Percentiles rank a stretch among this genome's conserved stretches.
Conservation (phyloP, 2,329 filamentous ascomycete species). For the Fusarium zealandicum region DNA sequence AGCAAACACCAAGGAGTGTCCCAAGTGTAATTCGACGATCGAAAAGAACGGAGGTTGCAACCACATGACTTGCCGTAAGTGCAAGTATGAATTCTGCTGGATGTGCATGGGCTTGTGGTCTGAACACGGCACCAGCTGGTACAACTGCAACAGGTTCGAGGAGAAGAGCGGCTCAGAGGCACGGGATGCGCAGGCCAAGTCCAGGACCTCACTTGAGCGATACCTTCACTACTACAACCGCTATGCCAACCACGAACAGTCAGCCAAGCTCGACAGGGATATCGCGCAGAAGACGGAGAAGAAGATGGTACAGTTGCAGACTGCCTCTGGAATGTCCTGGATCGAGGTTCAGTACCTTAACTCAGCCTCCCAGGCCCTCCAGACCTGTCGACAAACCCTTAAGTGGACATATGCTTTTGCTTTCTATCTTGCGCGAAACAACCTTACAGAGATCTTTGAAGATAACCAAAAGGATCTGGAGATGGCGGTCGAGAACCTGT, state of each 20-base stretch:
- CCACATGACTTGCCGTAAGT: constrained; percentile 97
- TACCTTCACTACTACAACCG: constrained; percentile 99
- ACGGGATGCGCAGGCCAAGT: constrained; percentile 89
- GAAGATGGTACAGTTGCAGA: constrained; percentile 98
- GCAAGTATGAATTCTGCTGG: constrained; percentile 98
- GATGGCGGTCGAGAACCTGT: constrained; percentile 94
- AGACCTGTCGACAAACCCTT: constrained; percentile 95
- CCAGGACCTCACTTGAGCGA: constrained; percentile 88
- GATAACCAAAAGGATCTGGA: constrained; percentile 98
- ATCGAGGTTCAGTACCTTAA: constrained; percentile 98
- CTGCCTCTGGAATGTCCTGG: constrained; percentile 95
- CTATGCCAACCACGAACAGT: constrained; percentile 98
- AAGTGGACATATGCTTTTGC: constrained; percentile 99
- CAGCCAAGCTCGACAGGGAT: constrained; percentile 94
- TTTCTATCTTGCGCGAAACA: constrained; percentile 95
- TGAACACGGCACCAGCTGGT: constrained; percentile 98
- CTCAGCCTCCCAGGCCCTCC: constrained; percentile 88
- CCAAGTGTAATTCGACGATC: constrained; percentile 94
- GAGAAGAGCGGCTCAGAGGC: constrained; percentile 94
- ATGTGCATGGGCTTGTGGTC: constrained; percentile 99
- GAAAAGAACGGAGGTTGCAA: constrained; percentile 99
- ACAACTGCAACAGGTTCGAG: constrained; percentile 97
- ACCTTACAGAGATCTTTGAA: constrained; percentile 95
- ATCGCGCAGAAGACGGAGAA: constrained; percentile 96
- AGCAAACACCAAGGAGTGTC: constrained; percentile 97